phyloP scores from a whole-genome alignment of 1,284 basidiomycete genomes.

The Ganoderma lingzhi region DNA sequence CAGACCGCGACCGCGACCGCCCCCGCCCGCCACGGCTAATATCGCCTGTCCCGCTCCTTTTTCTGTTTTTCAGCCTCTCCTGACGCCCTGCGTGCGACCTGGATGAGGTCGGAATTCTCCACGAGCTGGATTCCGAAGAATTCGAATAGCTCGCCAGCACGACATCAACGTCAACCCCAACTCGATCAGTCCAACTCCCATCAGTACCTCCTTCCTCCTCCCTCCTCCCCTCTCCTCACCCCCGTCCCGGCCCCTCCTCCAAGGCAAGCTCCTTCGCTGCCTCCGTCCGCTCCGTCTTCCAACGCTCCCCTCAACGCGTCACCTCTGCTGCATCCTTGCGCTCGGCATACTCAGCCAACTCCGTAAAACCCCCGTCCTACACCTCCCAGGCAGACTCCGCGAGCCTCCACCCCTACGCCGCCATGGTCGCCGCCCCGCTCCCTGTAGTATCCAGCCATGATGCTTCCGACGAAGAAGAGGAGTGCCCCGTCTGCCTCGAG shows the following conservation, averaged over 20 bases:
- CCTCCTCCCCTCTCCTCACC: slow-evolving; percentile 51
- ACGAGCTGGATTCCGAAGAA: slow-evolving; percentile 39
- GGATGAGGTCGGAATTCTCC: slow-evolving; percentile 38
- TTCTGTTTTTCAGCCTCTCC: neutral
- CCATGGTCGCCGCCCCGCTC: slow-evolving; percentile 66
- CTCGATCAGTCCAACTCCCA: slow-evolving; percentile 41
- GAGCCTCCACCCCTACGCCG: slow-evolving; percentile 55
- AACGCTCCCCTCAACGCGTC: slow-evolving; percentile 42
- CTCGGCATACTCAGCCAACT: slow-evolving; percentile 45
- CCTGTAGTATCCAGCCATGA: slow-evolving; percentile 75
- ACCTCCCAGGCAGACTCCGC: slow-evolving; percentile 32
- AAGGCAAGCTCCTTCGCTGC: slow-evolving; percentile 43
- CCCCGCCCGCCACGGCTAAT: slow-evolving; percentile 14
- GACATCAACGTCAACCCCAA: slow-evolving; percentile 39
- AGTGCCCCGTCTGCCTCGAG: slow-evolving; percentile 92
- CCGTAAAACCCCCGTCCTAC: slow-evolving; percentile 33
- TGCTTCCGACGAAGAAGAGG: slow-evolving; percentile 76
- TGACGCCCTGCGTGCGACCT: slow-evolving; percentile 27
- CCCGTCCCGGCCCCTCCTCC: slow-evolving; percentile 45
- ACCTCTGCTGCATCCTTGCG: slow-evolving; percentile 48
- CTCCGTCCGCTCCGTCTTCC: slow-evolving; percentile 50
- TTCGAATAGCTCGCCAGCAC: slow-evolving; percentile 33
- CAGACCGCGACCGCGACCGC: slow-evolving; percentile 18
- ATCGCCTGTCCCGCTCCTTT: slow-evolving; percentile 18
- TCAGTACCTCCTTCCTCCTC: slow-evolving; percentile 53